Conservation (phyloP, 1,284 basidiomycete genomes). For the Ceratobasidium sp. region DNA sequence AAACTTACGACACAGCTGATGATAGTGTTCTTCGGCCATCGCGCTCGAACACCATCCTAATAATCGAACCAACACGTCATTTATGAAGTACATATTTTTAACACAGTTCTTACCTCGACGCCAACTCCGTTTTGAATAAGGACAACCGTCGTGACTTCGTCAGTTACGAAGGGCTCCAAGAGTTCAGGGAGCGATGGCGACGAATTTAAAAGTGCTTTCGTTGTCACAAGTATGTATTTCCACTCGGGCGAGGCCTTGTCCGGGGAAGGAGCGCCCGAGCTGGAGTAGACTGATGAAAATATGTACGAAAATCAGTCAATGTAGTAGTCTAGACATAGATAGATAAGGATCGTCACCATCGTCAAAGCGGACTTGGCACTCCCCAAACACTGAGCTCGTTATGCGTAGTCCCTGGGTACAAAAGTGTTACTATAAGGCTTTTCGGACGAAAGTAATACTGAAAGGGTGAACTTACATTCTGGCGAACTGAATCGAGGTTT, state of each 20-base stretch:
- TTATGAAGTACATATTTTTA: neutral
- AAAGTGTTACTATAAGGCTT: neutral
- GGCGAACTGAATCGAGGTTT: conserved; percentile 33
- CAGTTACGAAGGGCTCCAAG: conserved; percentile 44
- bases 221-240: conserved; percentile 42
- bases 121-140: conserved; percentile 46
- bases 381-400: conserved; percentile 35
- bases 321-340: neutral
- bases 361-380: conserved; percentile 21
- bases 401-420: conserved; percentile 33
- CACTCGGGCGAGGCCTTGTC: conserved; percentile 24
- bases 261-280: neutral
- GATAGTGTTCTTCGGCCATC: conserved; percentile 45
- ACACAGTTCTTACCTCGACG: conserved; percentile 32
- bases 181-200: conserved; percentile 41
- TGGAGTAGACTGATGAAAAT: conserved; percentile 34
- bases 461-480: conserved; percentile 16
- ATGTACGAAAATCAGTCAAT: conserved; percentile 2
- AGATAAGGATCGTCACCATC: conserved; percentile 28
- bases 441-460: no score
- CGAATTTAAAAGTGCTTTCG: conserved; percentile 42
- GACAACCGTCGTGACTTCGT: conserved; percentile 36
- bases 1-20: conserved; percentile 44
- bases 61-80: neutral
- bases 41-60: conserved; percentile 38